Evolutionary conservation across 2,329 filamentous ascomycete genomes (phyloP).

Genomic region (Ophiostoma quercus): DNA sequence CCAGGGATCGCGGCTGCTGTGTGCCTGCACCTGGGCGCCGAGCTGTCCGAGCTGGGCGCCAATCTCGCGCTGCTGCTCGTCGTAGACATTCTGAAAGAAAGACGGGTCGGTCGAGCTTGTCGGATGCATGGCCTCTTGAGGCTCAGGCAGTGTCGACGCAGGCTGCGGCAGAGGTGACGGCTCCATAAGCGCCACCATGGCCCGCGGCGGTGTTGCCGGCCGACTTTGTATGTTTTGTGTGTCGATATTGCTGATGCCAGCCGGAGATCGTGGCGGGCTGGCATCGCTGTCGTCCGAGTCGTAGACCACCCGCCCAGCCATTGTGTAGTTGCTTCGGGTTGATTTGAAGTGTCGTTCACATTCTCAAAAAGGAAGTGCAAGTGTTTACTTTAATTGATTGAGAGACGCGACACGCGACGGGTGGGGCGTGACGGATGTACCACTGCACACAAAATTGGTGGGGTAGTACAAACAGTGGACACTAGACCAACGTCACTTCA

Average conservation of each 20-base stretch:
- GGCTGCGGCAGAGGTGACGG: constrained; percentile 9
- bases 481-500: neutral
- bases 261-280: constrained; percentile 27
- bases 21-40: constrained; percentile 9
- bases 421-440: neutral
- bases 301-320: constrained; percentile 14
- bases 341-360: neutral
- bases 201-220: constrained; percentile 3
- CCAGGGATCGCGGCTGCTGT: constrained; percentile 36
- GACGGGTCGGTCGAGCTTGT: constrained; percentile 40
- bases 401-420: constrained; percentile 15
- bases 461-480: neutral
- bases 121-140: constrained; percentile 19
- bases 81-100: constrained; percentile 45
- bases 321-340: neutral
- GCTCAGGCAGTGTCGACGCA: constrained; percentile 1
- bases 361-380: neutral
- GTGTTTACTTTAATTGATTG: constrained; percentile 9
- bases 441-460: neutral
- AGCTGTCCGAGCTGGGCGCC: constrained; percentile 21
- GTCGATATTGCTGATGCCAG: constrained; percentile 15
- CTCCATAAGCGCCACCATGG: constrained; percentile 13
- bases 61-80: constrained; percentile 39
- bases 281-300: constrained; percentile 19
- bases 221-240: neutral